Evolutionary conservation across 306 rosid species (phyloP).

Genomic region (Vachellia pachyceras): DNA sequence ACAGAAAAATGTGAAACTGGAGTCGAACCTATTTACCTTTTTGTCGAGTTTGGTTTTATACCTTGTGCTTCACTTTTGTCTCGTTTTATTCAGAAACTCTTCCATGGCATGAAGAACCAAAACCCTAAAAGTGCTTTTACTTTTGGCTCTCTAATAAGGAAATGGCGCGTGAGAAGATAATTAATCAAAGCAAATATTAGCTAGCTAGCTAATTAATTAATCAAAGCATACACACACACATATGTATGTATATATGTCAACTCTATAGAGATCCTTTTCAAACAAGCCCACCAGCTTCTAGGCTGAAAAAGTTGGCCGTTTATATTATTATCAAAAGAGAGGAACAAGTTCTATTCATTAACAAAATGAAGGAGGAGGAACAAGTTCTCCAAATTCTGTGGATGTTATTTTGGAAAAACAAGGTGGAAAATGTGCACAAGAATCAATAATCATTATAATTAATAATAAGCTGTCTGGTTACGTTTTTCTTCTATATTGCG

Average conservation of each 20-base stretch:
- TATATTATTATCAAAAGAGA: not conserved
- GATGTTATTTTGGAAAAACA: constrained; percentile 7
- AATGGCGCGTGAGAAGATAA: constrained; percentile 30
- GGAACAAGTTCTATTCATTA: not conserved
- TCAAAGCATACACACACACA: not conserved
- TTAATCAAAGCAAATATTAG: constrained; percentile 9
- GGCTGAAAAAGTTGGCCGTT: not conserved
- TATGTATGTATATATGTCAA: not conserved
- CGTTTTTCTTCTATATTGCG: too few relatives aligned
- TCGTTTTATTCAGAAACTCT: not conserved
- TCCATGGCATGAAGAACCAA: constrained; percentile 45
- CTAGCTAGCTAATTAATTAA: not conserved
- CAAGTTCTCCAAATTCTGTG: constrained; percentile 41
- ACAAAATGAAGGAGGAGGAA: constrained; percentile 4
- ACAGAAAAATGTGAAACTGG: not conserved
- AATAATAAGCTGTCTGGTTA: too few relatives aligned
- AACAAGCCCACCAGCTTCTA: not conserved
- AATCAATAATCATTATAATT: not conserved
- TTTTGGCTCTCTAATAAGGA: constrained; percentile 37
- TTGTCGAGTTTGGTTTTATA: not conserved
- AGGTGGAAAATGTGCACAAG: not conserved
- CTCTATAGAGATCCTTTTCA: constrained; percentile 20
- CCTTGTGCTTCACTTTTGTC: not conserved
- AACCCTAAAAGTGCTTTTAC: constrained; percentile 25
- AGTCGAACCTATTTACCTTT: not conserved